Base-by-base conservation (phyloP, 2,329 filamentous ascomycete species). In the Penicillium sclerotigenum region DNA sequence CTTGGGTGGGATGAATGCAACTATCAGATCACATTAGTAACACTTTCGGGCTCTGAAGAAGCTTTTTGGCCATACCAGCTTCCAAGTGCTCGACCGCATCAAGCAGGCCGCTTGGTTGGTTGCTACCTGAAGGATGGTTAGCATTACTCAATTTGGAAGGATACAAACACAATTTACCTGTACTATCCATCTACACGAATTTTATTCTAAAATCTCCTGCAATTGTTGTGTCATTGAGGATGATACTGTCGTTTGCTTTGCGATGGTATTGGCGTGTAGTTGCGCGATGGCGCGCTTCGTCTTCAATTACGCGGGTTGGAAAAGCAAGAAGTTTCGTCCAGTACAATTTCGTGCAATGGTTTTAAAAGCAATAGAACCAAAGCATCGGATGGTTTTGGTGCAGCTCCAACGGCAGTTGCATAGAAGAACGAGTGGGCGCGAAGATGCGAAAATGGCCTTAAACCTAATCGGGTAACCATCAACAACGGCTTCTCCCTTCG, bases 1-100 rank as follows among this genome's bases (percentile, higher is more conserved):
- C 70, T 89, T 91, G 57, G 87, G 79, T 0, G 88, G 83, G 13
- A 77, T 61, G 56, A 64, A 66, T 16, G 73, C 73, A 57, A 75
- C 75, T 77, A 28, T 1, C 22, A 8, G 2, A 18, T 22, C 20
- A 3, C 33, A 48, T 51, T 59, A 50, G 37, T 37, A 47, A 10
- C n/a, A 18, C 31, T 26, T 16, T 20, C 18, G 14, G 3, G 47
- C 18, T 34, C 11, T 16, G 31, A 3, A 13, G 16, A 8, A 24
- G 22, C 13, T 37, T 16, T 6, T 48, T 34, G 48, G 22, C 33
- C 66, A 51, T 70, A 74, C 72, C 69, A 43, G 71, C 67, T 67
- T 74, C 72, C 42, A 75, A 56, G 59, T 73, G 71, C 53, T 73
- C 63, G n/a, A 74, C 46, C 3, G 70, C 68, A 64, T 74, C 69